Evolutionary conservation across 2,329 filamentous ascomycete species (phyloP), one percentile per base, ranked within the genome.

Genomic region (Periglandula ipomoeae): DNA sequence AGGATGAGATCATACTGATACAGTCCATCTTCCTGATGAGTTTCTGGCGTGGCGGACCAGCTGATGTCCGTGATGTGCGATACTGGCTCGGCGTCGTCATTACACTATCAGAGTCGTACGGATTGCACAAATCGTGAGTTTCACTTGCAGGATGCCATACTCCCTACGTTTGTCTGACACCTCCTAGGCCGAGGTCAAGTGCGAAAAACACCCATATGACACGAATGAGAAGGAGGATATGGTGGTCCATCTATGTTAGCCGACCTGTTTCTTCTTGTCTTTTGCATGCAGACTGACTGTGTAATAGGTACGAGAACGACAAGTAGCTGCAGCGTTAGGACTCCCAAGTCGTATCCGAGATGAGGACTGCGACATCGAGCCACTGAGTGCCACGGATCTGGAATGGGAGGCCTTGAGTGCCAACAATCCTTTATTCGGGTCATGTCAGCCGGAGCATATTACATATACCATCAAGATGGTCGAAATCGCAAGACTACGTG

Each of bases 1-100:
- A 68, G 15, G 70, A 77, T 37, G 73, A 72, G 38, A 63, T 75
- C 0, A 70, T 66, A 0, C 67, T 76, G 5, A 65, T 78, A 0
- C 74, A 77, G 55, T 67, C 72, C 1, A 55, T 79, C 2, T 78
- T 79, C 53, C 58, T 79, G 26, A 67, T 79, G 63, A 78, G 75
- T 53, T 79, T 76, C 51, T 79, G 75, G 75, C 64, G 75, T 17
- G 72, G 71, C 7, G 70, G 71, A 0, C 72, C 75, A 0, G 62
- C 65, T 0, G 68, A 73, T 45, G 69, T 73, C n/a, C 65, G 70
- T 15, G 72, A 76, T 56, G 69, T 70, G 11, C 55, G 72, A 23
- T 74, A 74, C 52, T 76, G 73, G 73, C 58, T 76, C 2, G 72
- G 70, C 0, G 69, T 70, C 6, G 74, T 74, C 0, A 75, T 76